Percentiles rank a stretch among this genome's conserved stretches.
Evolutionary conservation across 202 grass and related monocot species (phyloP).

Genomic region (Digitaria exilis): DNA sequence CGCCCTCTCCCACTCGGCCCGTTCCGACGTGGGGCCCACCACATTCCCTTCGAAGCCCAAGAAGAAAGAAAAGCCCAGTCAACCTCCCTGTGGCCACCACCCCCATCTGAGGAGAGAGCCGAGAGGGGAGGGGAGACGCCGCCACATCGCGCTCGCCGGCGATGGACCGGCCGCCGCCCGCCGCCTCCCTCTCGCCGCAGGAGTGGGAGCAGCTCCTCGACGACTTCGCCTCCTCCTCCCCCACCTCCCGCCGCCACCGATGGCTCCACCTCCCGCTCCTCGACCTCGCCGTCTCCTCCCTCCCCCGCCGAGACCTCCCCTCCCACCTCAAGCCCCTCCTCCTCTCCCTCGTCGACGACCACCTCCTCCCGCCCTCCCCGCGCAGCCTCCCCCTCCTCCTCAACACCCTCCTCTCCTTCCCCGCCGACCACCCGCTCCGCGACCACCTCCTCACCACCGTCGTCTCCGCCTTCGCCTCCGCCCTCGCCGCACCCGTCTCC

Average conservation of each 20-base stretch:
- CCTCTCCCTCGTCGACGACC: constrained; percentile 76
- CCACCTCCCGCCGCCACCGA: constrained; percentile 41
- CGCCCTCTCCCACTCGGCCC: background rate
- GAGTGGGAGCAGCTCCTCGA: constrained; percentile 79
- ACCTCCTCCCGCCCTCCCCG: constrained; percentile 51
- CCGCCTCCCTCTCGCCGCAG: constrained; percentile 54
- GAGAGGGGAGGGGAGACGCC: too few relatives aligned
- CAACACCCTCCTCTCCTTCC: constrained; percentile 44
- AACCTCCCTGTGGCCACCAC: too few relatives aligned
- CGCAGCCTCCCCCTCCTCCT: constrained; percentile 42
- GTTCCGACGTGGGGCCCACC: too few relatives aligned
- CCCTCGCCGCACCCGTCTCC: constrained; percentile 51
- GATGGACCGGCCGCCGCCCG: constrained; percentile 62
- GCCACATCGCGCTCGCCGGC: constrained; percentile 28
- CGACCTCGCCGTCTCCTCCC: constrained; percentile 65
- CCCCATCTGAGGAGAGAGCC: too few relatives aligned
- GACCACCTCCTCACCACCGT: constrained; percentile 78
- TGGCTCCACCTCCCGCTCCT: constrained; percentile 74
- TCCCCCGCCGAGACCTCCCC: constrained; percentile 84
- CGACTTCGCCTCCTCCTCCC: constrained; percentile 56
- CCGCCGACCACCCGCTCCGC: constrained; percentile 54
- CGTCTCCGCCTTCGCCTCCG: constrained; percentile 73
- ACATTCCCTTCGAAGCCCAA: background rate
- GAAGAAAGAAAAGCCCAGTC: background rate
- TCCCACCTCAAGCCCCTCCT: constrained; percentile 64